phyloP scores from a whole-genome alignment of 208 protist genomes.

The Lotmaria passim region DNA sequence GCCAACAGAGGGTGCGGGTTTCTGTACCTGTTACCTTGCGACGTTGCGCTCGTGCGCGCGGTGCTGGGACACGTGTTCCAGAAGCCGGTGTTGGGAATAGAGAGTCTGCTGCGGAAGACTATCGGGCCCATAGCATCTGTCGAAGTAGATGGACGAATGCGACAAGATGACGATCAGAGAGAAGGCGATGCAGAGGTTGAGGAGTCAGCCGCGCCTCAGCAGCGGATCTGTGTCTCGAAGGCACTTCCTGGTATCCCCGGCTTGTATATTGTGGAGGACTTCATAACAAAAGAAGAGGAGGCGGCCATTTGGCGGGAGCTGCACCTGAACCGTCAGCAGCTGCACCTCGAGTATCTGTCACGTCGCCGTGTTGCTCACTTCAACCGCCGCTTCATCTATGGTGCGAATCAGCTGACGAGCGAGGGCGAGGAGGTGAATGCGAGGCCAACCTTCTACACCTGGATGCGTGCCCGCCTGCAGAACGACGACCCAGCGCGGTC shows the following conservation, averaged over 20 bases:
- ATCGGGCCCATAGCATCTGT: no score
- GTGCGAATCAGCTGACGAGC: conserved; percentile 53
- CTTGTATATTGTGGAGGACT: conserved; percentile 59
- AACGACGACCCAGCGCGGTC: conserved; percentile 36
- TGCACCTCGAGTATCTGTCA: conserved; percentile 58
- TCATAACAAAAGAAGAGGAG: conserved; percentile 66
- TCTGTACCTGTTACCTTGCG: conserved; percentile 37
- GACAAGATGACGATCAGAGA: neutral
- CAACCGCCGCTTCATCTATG: conserved; percentile 83
- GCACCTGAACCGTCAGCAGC: conserved; percentile 12
- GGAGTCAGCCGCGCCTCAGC: neutral
- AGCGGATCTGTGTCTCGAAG: conserved; percentile 16
- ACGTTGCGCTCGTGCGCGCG: conserved; percentile 12
- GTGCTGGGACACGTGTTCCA: conserved; percentile 24
- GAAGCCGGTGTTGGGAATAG: conserved; percentile 30
- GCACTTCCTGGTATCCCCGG: conserved; percentile 50
- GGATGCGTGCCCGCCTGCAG: conserved; percentile 63
- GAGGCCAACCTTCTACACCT: conserved; percentile 66
- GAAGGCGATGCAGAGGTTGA: neutral
- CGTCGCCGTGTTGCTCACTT: conserved; percentile 79
- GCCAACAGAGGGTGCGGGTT: conserved; percentile 34
- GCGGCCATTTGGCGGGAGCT: conserved; percentile 55
- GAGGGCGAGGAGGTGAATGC: conserved; percentile 58
- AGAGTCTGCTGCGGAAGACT: conserved; percentile 13
- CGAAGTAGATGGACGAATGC: no score